Evolutionary conservation across 441 rosid genomes (phyloP), one percentile per base, ranked within the genome.

Genomic region (Erodium trifolium): DNA sequence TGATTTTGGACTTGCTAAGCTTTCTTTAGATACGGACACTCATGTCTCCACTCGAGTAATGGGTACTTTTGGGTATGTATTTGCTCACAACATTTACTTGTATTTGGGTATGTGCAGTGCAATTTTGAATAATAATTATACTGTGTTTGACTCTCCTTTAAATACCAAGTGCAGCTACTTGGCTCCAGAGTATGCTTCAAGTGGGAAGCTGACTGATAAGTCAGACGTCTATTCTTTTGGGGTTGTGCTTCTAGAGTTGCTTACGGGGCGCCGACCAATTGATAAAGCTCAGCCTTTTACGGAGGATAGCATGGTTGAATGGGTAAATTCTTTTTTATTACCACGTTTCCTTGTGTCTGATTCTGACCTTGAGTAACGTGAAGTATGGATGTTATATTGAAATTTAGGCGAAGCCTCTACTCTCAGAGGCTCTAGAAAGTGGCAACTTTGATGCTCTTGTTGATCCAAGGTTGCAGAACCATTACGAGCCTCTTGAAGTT

Each of bases 191-290:
- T 94, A 94, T 35, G 99, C 98, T 77, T 78, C 99, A 14, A 92
- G 96, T 60, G 99, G 99, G 73, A 94, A 94, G 75, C 87, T 94
- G 62, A 81, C 98, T 0, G 99, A 94, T 5, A 94, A 94, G 71
- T 92, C 99, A 0, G 99, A 94, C n/a, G 97, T 94, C 62, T 94
- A 88, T 86, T 94, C 99, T 23, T 94, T 81, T 43, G 99, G 99
- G 4, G 85, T 94, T 78, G 87, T 94, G 84, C 96, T 94, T 69
- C 85, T 94, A 83, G 99, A 94, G 85, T 75, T 93, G 74, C 87
- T 93, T 8, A 91, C 96, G 0, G 97, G 99, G 0, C 88, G 86
- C 8, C 81, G 81, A 0, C 99, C 99, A 3, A 91, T 93, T 70
- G 99, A 90, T 76, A 68, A 89, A 16, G 45, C 82, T 68, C 73